Evolutionary conservation across 495 filamentous ascomycete species (phyloP).

Genomic region (Aspergillus nanangensis): DNA sequence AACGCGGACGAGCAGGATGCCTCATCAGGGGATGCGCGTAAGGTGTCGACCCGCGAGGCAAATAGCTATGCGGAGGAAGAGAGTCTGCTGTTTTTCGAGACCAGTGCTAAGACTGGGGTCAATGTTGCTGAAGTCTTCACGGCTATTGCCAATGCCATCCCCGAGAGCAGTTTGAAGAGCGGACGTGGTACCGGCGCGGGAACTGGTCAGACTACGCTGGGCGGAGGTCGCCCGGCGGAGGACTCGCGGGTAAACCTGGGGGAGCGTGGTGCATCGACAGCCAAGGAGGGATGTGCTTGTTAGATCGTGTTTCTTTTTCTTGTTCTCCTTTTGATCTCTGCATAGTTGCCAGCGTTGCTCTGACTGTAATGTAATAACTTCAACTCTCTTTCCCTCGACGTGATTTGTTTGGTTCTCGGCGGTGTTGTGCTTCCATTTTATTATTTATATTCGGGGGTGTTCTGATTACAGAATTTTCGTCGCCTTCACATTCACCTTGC

Average conservation of each 20-base stretch:
- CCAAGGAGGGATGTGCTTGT: slow-evolving; percentile 94
- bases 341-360: background rate
- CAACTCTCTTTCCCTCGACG: background rate
- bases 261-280: slow-evolving; percentile 43
- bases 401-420: no score
- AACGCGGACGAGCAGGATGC: slow-evolving; percentile 55
- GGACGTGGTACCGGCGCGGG: slow-evolving; percentile 62
- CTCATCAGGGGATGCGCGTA: slow-evolving; percentile 72
- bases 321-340: slow-evolving; percentile 1
- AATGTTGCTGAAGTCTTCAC: slow-evolving; percentile 97
- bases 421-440: no score
- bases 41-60: slow-evolving; percentile 84
- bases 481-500: no score
- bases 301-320: slow-evolving; percentile 29
- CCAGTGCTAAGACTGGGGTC: slow-evolving; percentile 89
- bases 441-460: no score
- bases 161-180: slow-evolving; percentile 91
- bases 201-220: slow-evolving; percentile 43
- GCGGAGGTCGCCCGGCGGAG: slow-evolving; percentile 33
- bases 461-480: no score
- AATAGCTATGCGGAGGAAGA: slow-evolving; percentile 93
- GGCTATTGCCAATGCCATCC: slow-evolving; percentile 96
- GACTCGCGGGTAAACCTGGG: slow-evolving; percentile 43
- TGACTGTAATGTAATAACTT: background rate
- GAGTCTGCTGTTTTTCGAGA: slow-evolving; percentile 91